Base-by-base conservation (phyloP, 257 asterid species). In the Solanum verrucosum region DNA sequence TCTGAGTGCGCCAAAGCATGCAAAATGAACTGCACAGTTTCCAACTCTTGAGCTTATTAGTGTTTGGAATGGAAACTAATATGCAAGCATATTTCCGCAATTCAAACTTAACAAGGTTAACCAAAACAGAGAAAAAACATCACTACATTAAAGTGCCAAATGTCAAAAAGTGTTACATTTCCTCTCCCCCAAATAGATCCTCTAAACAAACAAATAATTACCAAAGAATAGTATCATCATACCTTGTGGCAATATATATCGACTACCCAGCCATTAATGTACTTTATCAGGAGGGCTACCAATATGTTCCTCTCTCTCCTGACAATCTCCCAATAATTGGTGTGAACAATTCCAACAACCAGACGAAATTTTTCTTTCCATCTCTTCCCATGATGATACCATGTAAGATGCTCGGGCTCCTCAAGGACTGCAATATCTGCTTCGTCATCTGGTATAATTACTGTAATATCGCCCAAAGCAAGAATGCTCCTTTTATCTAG, bases 331-430 rank as follows among this genome's bases (percentile, higher is more conserved):
- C 95, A 74, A 87, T 96, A 97, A 91, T 97, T 97, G 84, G 99
- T 96, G 94, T 97, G 99, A 85, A 97, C 98, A 87, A 97, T 89
- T 84, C 99, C 99, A 34, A 97, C 70, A 89, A 97, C 99, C 89
- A 93, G 89, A 86, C 92, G 94, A 31, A 96, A 97, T 91, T 96
- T 97, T 87, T 84, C 42, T 91, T 96, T 97, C 99, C 99, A 97
- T 90, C 98, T 92, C 93, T 91, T 94, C 72, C 99, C 99, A 77
- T 97, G 99, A 90, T 97, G 99, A 91, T 96, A 97, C 99, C 99
- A 97, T 42, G 99, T 97, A 89, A 97, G 98, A 92, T 97, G 99
- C 94, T 97, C 99, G 3, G 99, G 99, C 92, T 97, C 99, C 94
- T 97, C 99, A 27, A 97, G 98, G 60, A 97, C 98, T 59, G 99